A percentile compares a stretch with the other conserved stretches of the same genome.
Conservation (phyloP, 148 eudicot genomes). For the Bassia scoparia region DNA sequence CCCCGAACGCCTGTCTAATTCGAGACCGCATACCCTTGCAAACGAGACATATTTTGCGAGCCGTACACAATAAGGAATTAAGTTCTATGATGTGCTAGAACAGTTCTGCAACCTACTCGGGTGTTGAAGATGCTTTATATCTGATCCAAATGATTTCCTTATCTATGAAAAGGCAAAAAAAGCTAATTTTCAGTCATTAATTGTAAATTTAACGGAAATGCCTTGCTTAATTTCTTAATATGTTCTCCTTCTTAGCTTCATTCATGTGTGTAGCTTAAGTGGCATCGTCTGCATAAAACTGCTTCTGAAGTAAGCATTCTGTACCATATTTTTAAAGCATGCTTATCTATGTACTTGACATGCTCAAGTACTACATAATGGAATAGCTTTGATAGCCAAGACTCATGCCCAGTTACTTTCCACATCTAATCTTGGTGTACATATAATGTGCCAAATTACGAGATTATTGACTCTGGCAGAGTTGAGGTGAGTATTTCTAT, state of each 20-base stretch:
- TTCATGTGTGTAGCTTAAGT: not conserved
- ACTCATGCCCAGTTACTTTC: not conserved
- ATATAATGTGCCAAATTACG: not conserved
- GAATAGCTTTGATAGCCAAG: not conserved
- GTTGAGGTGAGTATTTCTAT: slow-evolving; percentile 90
- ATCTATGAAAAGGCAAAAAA: too few relatives aligned
- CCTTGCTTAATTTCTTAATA: not conserved
- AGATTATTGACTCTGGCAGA: slow-evolving; percentile 36
- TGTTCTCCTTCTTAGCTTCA: not conserved
- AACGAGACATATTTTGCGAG: too few relatives aligned
- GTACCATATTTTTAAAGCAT: not conserved
- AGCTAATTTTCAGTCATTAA: too few relatives aligned
- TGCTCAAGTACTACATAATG: not conserved
- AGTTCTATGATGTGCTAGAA: too few relatives aligned
- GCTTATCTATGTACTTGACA: not conserved
- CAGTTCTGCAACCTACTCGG: too few relatives aligned
- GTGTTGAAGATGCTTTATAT: too few relatives aligned
- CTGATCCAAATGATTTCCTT: too few relatives aligned
- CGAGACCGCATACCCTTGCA: too few relatives aligned
- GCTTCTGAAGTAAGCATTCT: not conserved
- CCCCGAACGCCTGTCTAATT: too few relatives aligned
- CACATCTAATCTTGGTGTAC: not conserved
- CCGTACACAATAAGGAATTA: too few relatives aligned
- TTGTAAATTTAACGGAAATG: not conserved
- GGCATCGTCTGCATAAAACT: not conserved